Conservation (phyloP, 1,284 basidiomycete genomes). For the Trichosporon coremiiforme region DNA sequence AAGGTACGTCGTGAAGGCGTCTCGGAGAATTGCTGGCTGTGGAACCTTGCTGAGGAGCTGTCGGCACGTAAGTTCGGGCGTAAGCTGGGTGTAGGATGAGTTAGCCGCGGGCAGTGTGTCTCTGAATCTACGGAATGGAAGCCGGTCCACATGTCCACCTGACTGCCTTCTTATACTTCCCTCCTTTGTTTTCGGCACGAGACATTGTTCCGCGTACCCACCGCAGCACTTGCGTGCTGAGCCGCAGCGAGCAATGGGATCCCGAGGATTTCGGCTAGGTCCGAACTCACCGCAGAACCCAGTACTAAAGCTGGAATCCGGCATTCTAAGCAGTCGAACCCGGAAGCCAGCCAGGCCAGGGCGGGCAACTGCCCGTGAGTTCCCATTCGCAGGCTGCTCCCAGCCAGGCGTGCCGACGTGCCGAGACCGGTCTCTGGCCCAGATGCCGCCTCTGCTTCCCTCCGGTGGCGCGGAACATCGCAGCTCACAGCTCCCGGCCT, state of each 20-base stretch:
- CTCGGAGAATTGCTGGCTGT: background rate
- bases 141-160: background rate
- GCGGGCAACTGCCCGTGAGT: no score
- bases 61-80: background rate
- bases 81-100: background rate
- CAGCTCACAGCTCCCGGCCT: background rate
- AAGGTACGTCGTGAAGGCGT: background rate
- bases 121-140: background rate
- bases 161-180: background rate
- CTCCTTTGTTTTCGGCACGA: no score
- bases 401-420: background rate
- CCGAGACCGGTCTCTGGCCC: background rate
- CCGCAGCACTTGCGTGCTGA: background rate
- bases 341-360: background rate
- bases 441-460: background rate
- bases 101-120: background rate
- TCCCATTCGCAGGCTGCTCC: background rate
- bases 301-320: no score
- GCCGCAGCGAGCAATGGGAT: background rate
- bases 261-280: constrained; percentile 7
- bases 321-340: no score
- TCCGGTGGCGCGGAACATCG: background rate
- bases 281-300: background rate
- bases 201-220: background rate
- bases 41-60: background rate